Percentiles rank a stretch among this genome's conserved stretches.
phyloP scores from a whole-genome alignment of 1,284 basidiomycete species.

The Peniophora sp. region DNA sequence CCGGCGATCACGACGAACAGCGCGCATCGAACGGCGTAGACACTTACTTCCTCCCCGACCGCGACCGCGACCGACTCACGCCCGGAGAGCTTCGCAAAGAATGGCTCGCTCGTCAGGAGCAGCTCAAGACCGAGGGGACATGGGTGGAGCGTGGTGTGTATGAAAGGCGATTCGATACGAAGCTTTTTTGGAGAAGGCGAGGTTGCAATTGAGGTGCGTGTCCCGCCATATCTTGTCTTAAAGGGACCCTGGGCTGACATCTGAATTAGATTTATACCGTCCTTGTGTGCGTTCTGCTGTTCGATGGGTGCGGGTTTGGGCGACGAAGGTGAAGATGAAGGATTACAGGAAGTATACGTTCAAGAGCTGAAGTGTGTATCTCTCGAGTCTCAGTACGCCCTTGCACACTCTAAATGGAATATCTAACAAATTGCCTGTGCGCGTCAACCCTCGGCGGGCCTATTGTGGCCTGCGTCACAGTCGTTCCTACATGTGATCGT shows the following conservation, averaged over 20 bases:
- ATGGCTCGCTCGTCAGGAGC: constrained; percentile 87
- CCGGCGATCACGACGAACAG: constrained; percentile 25
- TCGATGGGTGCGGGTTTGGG: background rate
- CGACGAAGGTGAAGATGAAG: constrained; percentile 77
- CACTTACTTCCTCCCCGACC: constrained; percentile 96
- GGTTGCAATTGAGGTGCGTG: constrained; percentile 85
- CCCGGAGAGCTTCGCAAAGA: constrained; percentile 85
- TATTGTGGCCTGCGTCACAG: too few relatives aligned
- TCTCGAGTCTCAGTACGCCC: too few relatives aligned
- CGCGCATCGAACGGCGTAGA: constrained; percentile 75
- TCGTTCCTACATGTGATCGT: too few relatives aligned
- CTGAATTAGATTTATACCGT: background rate
- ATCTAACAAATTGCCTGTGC: too few relatives aligned
- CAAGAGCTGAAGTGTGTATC: constrained; percentile 40
- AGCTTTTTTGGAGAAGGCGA: constrained; percentile 89
- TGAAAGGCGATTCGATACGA: constrained; percentile 93
- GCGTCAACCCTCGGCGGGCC: too few relatives aligned
- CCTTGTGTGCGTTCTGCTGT: background rate
- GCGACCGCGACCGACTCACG: constrained; percentile 85
- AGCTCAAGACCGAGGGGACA: constrained; percentile 90
- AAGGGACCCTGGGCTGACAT: background rate
- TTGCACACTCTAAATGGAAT: too few relatives aligned
- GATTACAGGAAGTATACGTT: constrained; percentile 86
- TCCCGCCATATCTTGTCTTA: background rate
- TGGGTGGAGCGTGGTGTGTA: constrained; percentile 90